phyloP scores from a whole-genome alignment of 1,284 basidiomycete genomes.

The Lignosus rhinocerotis region DNA sequence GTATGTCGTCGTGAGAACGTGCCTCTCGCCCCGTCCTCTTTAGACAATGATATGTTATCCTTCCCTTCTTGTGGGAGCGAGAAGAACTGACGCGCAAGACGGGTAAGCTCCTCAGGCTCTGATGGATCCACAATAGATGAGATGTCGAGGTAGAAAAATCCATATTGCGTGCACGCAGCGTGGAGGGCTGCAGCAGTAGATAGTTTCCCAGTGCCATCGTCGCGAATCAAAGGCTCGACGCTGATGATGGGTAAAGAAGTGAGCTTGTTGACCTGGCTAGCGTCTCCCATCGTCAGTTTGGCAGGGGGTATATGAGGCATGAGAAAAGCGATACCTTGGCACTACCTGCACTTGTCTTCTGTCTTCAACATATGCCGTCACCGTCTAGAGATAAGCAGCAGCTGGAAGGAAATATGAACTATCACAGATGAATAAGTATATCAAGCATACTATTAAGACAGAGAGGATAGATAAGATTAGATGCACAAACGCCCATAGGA shows the following conservation, averaged over 20 bases:
- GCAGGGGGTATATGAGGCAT: background rate
- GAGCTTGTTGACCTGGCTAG: constrained; percentile 1
- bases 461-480: constrained; percentile 18
- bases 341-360: background rate
- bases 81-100: constrained; percentile 74
- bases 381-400: background rate
- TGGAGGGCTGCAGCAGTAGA: constrained; percentile 65
- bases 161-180: constrained; percentile 72
- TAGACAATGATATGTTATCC: constrained; percentile 61
- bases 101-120: constrained; percentile 67
- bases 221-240: constrained; percentile 54
- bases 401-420: too few species aligned
- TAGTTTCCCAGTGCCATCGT: constrained; percentile 39
- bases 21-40: constrained; percentile 79
- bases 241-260: constrained; percentile 36
- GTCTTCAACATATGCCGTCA: background rate
- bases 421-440: too few species aligned
- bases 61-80: constrained; percentile 70
- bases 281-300: constrained; percentile 3
- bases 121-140: constrained; percentile 51
- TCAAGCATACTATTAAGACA: background rate
- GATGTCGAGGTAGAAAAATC: constrained; percentile 86
- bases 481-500: constrained; percentile 14
- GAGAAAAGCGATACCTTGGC: background rate
- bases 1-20: constrained; percentile 20